These are phyloP conservation scores for Pseudogymnoascus sp. DNA, from an alignment of 2,329 filamentous ascomycete genomes.

Conservation along the genomic window DNA sequence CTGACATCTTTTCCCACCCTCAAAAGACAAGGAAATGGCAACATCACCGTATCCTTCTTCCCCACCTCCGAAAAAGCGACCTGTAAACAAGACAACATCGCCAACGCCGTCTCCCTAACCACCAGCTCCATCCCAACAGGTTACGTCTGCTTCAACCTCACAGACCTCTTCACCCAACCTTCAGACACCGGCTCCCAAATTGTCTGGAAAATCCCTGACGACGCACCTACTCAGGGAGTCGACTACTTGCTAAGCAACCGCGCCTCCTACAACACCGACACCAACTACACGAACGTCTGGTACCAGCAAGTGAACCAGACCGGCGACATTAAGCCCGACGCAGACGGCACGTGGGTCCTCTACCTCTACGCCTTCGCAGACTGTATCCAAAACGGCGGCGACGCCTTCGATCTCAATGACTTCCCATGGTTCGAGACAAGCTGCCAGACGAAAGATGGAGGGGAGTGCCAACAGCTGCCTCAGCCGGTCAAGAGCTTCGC, in stretches of 20 bases:
- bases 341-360: not conserved
- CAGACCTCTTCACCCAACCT: not conserved
- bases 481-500: not conserved
- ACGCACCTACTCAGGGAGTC: not conserved
- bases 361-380: not conserved
- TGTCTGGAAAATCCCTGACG: not conserved
- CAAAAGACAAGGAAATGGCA: not conserved
- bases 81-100: not conserved
- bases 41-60: not conserved
- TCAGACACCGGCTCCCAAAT: not conserved
- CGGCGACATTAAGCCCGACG: not conserved
- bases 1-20: not conserved
- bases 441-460: not conserved
- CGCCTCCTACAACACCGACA: not conserved
- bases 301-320: not conserved
- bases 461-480: not conserved
- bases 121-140: not conserved
- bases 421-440: slow-evolving; percentile 3
- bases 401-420: not conserved
- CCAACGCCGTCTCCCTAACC: not conserved
- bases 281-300: not conserved
- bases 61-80: not conserved
- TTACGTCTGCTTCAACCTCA: not conserved
- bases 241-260: not conserved
- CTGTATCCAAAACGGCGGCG: not conserved